Base-by-base conservation (phyloP, 306 rosid species). In the Ochetophila trinervis region DNA sequence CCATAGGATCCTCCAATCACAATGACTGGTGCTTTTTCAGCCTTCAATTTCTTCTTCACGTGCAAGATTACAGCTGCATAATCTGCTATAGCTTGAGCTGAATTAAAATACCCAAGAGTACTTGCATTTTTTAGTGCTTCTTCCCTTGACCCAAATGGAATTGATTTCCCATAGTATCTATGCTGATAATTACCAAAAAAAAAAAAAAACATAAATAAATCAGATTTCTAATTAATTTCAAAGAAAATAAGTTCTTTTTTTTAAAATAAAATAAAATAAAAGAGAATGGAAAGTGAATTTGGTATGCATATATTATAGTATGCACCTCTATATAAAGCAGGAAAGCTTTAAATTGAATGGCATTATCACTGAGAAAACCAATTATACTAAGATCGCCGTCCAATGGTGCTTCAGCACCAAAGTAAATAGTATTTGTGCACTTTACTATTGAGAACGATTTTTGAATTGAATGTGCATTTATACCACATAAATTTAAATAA, bases 1-100 rank as follows among this genome's bases (percentile, higher is more conserved):
- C 97, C 93, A 17, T 88, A 91, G 23, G 97, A 91, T 53, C 81
- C 97, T 60, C 97, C 97, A 21, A 91, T 48, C 1, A 88, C 91
- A 71, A 88, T 77, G n/a, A 86, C 78, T 0, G 96, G 97, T 4
- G 93, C 88, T 22, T 80, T 32, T 30, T 67, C 19, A 8, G 95
- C 85, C 0, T 58, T 37, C 3, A 80, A 60, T 52, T 63, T 60
- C 32, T 79, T 62, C 79, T 88, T 88, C 5, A 91, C 30, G 45
- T 88, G 78, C 30, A 84, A 61, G 34, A 91, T 50, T 5, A 91
- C 57, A 18, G 24, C 70, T 19, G 91, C 95, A 74, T 91, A 91
- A 71, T 91, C 93, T 55, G 89, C 94, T 56, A 90, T 20, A 0
- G 92, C 97, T 57, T 87, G 95, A 18, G 90, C 92, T 15, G 97